Evolutionary conservation across 2,329 filamentous ascomycete species (phyloP), one percentile per base, ranked within the genome.

Genomic region (Diaporthe amygdali): DNA sequence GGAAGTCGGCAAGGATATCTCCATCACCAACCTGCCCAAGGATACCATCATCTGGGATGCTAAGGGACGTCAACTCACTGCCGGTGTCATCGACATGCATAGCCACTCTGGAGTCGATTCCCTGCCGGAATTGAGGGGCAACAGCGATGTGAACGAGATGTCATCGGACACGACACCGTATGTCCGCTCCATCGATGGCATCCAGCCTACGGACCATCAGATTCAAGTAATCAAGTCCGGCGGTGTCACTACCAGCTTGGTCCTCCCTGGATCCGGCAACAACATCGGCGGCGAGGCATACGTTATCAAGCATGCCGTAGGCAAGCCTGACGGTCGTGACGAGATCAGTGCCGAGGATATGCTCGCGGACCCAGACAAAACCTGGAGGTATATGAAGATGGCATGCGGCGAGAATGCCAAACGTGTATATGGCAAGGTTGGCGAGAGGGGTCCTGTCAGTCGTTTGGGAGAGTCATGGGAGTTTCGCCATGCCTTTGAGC

Each of bases 301-400:
- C 71, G 86, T 91, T 5, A 87, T 94, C 78, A 94, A 93, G 81
- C 90, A 91, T 72, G 88, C 91, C 12, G 87, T 92, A 14, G 90
- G 90, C 25, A 84, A 84, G 69, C 75, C 82, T 0, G 87, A 92
- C 74, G 89, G 91, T 4, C 86, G 91, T 27, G 81, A 85, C 20
- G 91, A 93, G 78, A 86, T 91, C 52, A 92, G 90, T 67, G 89
- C 88, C 2, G 81, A 84, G 30, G 88, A 92, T 74, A 85, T 93
- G 82, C 83, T 93, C 12, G 91, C 91, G 1, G 90, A 92, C 66
- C 91, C 91, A 0, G 90, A 91, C 51, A 84, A 85, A 27, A 88
- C 83, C 72, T 92, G 90, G 88, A 85, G 92, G 25, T 93, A 92
- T 79, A 92, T 94, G 85, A 93, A 94, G 82, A 93, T 93, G 91